phyloP scores from a whole-genome alignment of 495 filamentous ascomycete species.

The Barbatosphaeria neglecta region DNA sequence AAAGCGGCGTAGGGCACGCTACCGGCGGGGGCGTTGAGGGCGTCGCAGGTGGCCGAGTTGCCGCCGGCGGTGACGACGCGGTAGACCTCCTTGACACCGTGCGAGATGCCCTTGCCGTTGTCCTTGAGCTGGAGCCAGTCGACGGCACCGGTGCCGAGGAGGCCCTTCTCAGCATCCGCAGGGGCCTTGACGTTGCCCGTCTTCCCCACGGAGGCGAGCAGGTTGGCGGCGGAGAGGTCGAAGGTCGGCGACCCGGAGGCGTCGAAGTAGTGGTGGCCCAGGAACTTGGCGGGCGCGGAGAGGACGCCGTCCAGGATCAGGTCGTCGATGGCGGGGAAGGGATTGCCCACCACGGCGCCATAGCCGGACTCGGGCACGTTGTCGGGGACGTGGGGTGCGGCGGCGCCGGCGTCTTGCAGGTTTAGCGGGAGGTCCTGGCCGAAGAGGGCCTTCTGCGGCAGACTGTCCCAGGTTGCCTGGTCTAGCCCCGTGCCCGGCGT shows the following conservation, averaged over 20 bases:
- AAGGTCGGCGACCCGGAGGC: slow-evolving; percentile 41
- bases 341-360: slow-evolving; percentile 19
- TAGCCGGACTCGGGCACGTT: slow-evolving; percentile 18
- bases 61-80: slow-evolving; percentile 60
- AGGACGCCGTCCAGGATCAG: slow-evolving; percentile 14
- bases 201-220: slow-evolving; percentile 30
- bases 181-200: slow-evolving; percentile 43
- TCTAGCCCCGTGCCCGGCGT: slow-evolving; percentile 15
- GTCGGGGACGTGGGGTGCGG: slow-evolving; percentile 9
- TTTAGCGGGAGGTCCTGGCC: slow-evolving; percentile 24
- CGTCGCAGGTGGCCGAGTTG: slow-evolving; percentile 33
- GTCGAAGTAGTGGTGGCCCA: slow-evolving; percentile 61
- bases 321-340: slow-evolving; percentile 28
- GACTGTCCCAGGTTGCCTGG: slow-evolving; percentile 12
- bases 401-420: slow-evolving; percentile 15
- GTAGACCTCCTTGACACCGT: slow-evolving; percentile 46
- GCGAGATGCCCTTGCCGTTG: slow-evolving; percentile 26
- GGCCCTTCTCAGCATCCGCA: not conserved
- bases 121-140: slow-evolving; percentile 42
- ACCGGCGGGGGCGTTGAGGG: slow-evolving; percentile 22
- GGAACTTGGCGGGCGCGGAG: slow-evolving; percentile 15
- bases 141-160: slow-evolving; percentile 1
- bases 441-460: slow-evolving; percentile 21
- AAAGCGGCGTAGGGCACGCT: slow-evolving; percentile 54
- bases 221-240: slow-evolving; percentile 28